These are phyloP conservation scores for Diaporthe sp. DNA, from an alignment of 2,329 filamentous ascomycete species.

Conservation along the genomic window DNA sequence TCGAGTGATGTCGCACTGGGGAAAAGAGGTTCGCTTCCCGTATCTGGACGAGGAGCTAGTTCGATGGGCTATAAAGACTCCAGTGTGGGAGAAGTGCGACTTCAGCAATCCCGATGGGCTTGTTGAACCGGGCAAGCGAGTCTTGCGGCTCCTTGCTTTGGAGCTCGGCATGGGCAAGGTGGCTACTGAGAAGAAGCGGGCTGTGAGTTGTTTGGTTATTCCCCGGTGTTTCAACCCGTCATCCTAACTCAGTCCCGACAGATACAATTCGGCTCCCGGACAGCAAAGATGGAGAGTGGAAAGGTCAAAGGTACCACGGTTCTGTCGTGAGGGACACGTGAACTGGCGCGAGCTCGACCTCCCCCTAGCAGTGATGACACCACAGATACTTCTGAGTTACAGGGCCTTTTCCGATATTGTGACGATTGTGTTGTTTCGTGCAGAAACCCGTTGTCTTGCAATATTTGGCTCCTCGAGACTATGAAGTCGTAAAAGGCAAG, in stretches of 20 bases:
- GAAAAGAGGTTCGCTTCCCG: slow-evolving; percentile 89
- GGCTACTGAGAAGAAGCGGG: slow-evolving; percentile 91
- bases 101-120: slow-evolving; percentile 68
- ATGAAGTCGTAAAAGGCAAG: slow-evolving; percentile 54
- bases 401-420: slow-evolving; percentile 41
- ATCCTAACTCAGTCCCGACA: slow-evolving; percentile 46
- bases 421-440: slow-evolving; percentile 63
- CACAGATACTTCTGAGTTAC: slow-evolving; percentile 82
- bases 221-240: not conserved
- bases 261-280: slow-evolving; percentile 87
- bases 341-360: not conserved
- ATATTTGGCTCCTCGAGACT: slow-evolving; percentile 45
- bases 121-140: slow-evolving; percentile 84
- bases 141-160: slow-evolving; percentile 82
- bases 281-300: slow-evolving; percentile 83
- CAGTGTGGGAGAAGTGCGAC: slow-evolving; percentile 89
- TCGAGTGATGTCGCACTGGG: slow-evolving; percentile 89
- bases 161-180: slow-evolving; percentile 78
- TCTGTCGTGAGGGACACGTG: slow-evolving; percentile 56
- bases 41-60: slow-evolving; percentile 91
- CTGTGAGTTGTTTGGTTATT: slow-evolving; percentile 66
- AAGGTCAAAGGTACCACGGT: slow-evolving; percentile 77
- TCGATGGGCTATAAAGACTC: slow-evolving; percentile 79
- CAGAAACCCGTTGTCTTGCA: slow-evolving; percentile 58
- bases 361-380: slow-evolving; percentile 72